Evolutionary conservation across 352 stramenopile genomes (phyloP).

Genomic region (Phytophthora constricta): DNA sequence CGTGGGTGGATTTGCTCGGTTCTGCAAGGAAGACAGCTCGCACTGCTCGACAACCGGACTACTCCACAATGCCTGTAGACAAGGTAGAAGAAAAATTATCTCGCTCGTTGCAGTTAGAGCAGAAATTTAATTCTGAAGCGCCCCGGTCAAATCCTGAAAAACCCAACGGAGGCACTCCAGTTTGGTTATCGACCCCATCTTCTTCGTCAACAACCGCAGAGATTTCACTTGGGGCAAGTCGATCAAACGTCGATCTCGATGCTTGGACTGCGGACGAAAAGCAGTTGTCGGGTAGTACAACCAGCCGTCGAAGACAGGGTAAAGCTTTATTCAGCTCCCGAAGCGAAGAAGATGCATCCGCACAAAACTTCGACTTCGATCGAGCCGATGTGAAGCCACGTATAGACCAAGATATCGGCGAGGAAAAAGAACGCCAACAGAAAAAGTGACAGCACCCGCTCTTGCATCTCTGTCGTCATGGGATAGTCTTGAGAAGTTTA

Average conservation of each 20-base stretch:
- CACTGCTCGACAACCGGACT: constrained; percentile 23
- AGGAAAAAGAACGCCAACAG: constrained; percentile 5
- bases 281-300: constrained; percentile 9
- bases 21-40: constrained; percentile 43
- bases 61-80: not conserved
- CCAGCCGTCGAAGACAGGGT: constrained; percentile 28
- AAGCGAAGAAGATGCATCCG: not conserved
- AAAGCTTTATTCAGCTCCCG: constrained; percentile 7
- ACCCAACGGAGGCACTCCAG: constrained; percentile 12
- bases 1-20: constrained; percentile 66
- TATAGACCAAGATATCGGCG: not conserved
- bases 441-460: too few relatives aligned
- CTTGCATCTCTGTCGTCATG: constrained; percentile 47
- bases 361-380: too few relatives aligned
- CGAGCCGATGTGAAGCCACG: constrained; percentile 14
- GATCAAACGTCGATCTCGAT: constrained; percentile 11
- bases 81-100: constrained; percentile 3
- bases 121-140: constrained; percentile 2
- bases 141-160: constrained; percentile 9
- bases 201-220: constrained; percentile 11
- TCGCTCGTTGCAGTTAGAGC: constrained; percentile 1
- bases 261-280: constrained; percentile 28
- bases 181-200: constrained; percentile 21
- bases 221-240: constrained; percentile 5
- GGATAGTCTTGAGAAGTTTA: constrained; percentile 86